Percentiles rank a stretch among this genome's conserved stretches.
Conservation (phyloP, 768 basidiomycete genomes). For the Russula sp. region DNA sequence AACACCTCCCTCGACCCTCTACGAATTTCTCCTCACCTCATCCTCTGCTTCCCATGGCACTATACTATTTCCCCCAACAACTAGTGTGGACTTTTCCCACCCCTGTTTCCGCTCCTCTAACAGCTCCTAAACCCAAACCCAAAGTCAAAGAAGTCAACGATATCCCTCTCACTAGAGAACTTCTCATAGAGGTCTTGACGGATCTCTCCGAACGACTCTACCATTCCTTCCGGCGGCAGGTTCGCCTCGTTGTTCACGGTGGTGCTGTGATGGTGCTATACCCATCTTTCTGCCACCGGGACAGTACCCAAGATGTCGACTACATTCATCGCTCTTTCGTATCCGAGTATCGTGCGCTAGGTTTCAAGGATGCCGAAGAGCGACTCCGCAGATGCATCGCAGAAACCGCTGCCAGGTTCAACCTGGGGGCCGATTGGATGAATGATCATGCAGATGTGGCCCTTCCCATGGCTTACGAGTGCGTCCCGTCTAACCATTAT, state of each 20-base stretch:
- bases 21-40: not conserved
- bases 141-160: slow-evolving; percentile 13
- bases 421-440: slow-evolving; percentile 68
- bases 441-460: slow-evolving; percentile 69
- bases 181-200: not conserved
- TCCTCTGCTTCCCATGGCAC: not conserved
- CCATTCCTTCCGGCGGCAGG: slow-evolving; percentile 41
- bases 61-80: not conserved
- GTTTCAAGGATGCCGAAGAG: slow-evolving; percentile 46
- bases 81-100: not conserved
- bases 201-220: slow-evolving; percentile 48
- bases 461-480: slow-evolving; percentile 60
- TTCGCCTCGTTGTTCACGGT: slow-evolving; percentile 63
- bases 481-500: slow-evolving; percentile 29
- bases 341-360: slow-evolving; percentile 44
- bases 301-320: slow-evolving; percentile 63
- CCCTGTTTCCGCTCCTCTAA: not conserved
- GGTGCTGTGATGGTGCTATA: slow-evolving; percentile 74
- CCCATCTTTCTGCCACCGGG: slow-evolving; percentile 36
- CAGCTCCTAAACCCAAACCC: not conserved
- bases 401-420: slow-evolving; percentile 45
- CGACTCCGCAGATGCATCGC: slow-evolving; percentile 53
- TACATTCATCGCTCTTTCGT: slow-evolving; percentile 58
- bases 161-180: slow-evolving; percentile 1
- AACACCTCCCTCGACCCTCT: not conserved